Base-by-base conservation (phyloP, 192 early-diverging fungal species). In the Polychytrium aggregatum region DNA sequence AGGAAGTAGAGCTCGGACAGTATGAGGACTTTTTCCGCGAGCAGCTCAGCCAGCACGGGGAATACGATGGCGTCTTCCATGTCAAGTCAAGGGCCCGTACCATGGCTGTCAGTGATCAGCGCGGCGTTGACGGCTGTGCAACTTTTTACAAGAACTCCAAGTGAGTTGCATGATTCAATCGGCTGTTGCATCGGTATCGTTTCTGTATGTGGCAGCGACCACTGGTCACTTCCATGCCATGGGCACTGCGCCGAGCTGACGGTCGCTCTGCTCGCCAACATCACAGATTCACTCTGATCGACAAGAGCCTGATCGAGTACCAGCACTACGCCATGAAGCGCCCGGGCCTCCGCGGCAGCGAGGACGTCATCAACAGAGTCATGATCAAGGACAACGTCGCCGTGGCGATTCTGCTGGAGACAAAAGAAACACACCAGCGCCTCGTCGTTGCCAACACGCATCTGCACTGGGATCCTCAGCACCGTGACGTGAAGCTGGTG, bases 311-410 rank as follows among this genome's bases (percentile, higher is more conserved):
- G 41, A 73, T 98, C 21, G 95, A 98, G 67, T 98, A 90, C 72
- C 89, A 94, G 63, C 92, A 92, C 59, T 74, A 84, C 46, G 90
- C 88, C 10, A 76, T 94, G 63, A 78, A 82, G 45, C 65, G 85
- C 53, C 78, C 84, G 24, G 92, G 94, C 55, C 85, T 94, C 37
- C 84, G 85, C 37, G 82, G 88, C 60, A 82, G 81, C 31, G 92
- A 88, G 27, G 95, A 96, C 60, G 82, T 95, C 35, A 91, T 91
- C 62, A 94, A 98, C 61, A 84, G 95, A 24, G 89, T 98, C 16
- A 93, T 92, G 86, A 82, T 89, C 42, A 92, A 92, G 65, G 95
- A 98, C 68, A 90, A 98, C 55, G 85, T 98, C 52, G 85, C 85
- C 11, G 74, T 87, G 5, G 72, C 93, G 42, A 72, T 79, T 11